Evolutionary conservation across 1,139 yeast species (phyloP), one percentile per base, ranked within the genome.

Genomic region (Sugiyamaella xylanicola): DNA sequence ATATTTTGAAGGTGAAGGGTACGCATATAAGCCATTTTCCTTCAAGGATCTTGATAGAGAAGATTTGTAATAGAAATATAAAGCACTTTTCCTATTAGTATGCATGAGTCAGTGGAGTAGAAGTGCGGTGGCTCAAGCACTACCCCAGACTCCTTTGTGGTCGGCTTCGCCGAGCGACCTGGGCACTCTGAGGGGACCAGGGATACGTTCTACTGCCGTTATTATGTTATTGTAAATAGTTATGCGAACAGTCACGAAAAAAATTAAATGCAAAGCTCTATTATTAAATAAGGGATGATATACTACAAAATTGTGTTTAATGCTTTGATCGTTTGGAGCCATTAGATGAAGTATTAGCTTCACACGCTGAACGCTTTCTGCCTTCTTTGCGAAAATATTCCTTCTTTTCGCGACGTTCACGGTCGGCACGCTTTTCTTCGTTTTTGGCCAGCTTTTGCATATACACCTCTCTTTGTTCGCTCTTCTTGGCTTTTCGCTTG

Each of bases 1-100:
- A 74, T 93, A 90, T 73, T 95, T 92, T 68, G 91, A 88, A 68
- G 99, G 99, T 63, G 98, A 93, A 71, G 99, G 99, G 55, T 82
- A 85, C 60, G 84, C 90, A 0, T 93, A 89, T 70, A 85, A 83
- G 61, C 99, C 99, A 29, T 92, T 89, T 69, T 75, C 82, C 7
- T 87, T 90, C 58, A 60, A 63, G 58, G 51, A 49, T 32, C 50
- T 53, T 29, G 50, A 58, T 15, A 55, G 55, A 16, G 61, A 56
- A 11, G 51, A 54, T n/a, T 25, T 25, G 9, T 25, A 25, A n/a
- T n/a, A n/a, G n/a, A n/a, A n/a, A n/a, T n/a, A n/a, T n/a, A n/a
- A n/a, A n/a, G n/a, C n/a, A n/a, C n/a, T n/a, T n/a, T n/a, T n/a
- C n/a, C n/a, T n/a, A n/a, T n/a, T n/a, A n/a, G n/a, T n/a, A n/a